Base-by-base conservation (phyloP, 257 asterid genomes). In the Henckelia pumila region DNA sequence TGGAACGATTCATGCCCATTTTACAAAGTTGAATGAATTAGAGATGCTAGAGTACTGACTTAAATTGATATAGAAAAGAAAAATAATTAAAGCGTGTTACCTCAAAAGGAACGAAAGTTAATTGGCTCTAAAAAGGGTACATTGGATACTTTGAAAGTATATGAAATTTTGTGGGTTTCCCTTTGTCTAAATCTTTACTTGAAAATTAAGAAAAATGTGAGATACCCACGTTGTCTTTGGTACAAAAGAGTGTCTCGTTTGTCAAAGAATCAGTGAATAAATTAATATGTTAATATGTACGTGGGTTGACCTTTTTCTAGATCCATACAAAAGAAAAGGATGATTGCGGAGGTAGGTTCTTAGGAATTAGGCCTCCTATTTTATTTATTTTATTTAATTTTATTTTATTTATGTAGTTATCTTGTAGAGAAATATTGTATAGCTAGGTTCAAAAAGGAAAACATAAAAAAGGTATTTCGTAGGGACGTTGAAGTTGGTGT, bases 151-250 rank as follows among this genome's bases (percentile, higher is more conserved):
- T 47, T 73, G 67, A 85, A 82, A 78, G 66, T 63, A 73, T 65
- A 76, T 72, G 78, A 77, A 72, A 62, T 67, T 76, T 85, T 78
- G 89, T 78, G 87, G 85, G 84, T 80, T 86, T 76, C 64, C 71
- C 13, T 81, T 86, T 82, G 95, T 88, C 85, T 74, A 81, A 40
- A 77, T 75, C 78, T 61, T 30, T 63, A 23, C 64, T 66, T 67
- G 50, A 29, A 56, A 23, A 37, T 25, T 29, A 22, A 69, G 63
- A 60, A 70, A 64, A 60, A 59, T 28, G 67, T 72, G 71, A 79
- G 91, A 86, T 82, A 56, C 90, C 88, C 85, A 76, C 40, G 65
- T 83, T 89, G 96, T 92, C 95, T 83, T 68, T 73, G 79, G 88
- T 68, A 76, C 35, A 62, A 68, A 79, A 77, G 73, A 76, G 73